Evolutionary conservation across 306 rosid species (phyloP).

Genomic region (Quercus parvula): DNA sequence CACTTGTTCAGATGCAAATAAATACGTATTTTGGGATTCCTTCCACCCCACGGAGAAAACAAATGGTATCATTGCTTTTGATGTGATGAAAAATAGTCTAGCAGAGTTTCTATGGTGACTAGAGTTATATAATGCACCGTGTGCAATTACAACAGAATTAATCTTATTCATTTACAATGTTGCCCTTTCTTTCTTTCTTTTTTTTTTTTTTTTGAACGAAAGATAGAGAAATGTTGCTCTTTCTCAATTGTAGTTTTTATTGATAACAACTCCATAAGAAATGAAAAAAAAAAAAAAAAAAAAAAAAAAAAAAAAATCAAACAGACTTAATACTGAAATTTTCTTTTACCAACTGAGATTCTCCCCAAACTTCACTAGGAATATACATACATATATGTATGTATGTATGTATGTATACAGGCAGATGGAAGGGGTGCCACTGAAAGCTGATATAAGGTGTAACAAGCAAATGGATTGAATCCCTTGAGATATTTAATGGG

Average conservation of each 20-base stretch:
- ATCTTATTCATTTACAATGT: not conserved
- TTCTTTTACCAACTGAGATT: not conserved
- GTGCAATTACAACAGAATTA: not conserved
- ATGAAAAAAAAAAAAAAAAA: too few relatives aligned
- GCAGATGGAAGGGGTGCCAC: too few relatives aligned
- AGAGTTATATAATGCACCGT: not conserved
- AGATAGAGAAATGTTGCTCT: not conserved
- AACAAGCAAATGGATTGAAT: not conserved
- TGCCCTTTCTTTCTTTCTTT: not conserved
- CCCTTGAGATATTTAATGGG: not conserved
- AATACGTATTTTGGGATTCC: slow-evolving; percentile 59
- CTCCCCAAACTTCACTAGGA: not conserved
- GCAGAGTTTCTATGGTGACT: slow-evolving; percentile 25
- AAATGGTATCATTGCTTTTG: slow-evolving; percentile 39
- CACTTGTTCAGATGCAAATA: slow-evolving; percentile 53
- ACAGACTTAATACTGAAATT: not conserved
- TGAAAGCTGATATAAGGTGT: too few relatives aligned
- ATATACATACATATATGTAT: not conserved
- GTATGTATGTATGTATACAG: too few relatives aligned
- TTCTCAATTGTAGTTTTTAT: not conserved
- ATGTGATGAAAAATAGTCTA: slow-evolving; percentile 30
- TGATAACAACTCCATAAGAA: not conserved
- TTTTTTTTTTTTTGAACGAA: too few relatives aligned
- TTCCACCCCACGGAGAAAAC: slow-evolving; percentile 57
- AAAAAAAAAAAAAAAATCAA: not conserved